Conservation (phyloP, 495 filamentous ascomycete species). For the Thozetella sp. region DNA sequence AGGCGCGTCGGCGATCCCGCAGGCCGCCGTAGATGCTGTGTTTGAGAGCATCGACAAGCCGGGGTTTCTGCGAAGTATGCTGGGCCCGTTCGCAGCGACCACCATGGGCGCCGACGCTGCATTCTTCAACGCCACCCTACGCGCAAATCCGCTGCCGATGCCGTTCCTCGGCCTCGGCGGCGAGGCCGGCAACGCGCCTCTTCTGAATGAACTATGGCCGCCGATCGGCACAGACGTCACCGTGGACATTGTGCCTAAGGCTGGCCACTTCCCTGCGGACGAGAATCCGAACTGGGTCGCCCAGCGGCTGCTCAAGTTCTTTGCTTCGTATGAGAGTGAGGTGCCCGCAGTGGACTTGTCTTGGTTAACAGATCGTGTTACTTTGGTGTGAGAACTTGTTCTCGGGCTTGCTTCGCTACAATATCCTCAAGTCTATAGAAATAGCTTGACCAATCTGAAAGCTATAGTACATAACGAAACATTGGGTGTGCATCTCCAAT, state of each 20-base stretch:
- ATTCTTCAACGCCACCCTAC: conserved; percentile 18
- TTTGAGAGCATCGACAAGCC: conserved; percentile 19
- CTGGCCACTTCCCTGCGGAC: too few species aligned
- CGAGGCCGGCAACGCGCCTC: conserved; percentile 16
- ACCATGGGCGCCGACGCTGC: conserved; percentile 11
- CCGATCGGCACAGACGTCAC: conserved; percentile 14
- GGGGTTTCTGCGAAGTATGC: conserved; percentile 23
- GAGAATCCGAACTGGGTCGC: too few species aligned
- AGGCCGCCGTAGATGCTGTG: conserved; percentile 18
- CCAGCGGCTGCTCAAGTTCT: too few species aligned
- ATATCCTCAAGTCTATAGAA: too few species aligned
- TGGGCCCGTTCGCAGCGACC: conserved; percentile 16
- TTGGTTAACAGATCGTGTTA: too few species aligned
- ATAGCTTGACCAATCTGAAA: too few species aligned
- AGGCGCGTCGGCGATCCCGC: conserved; percentile 13
- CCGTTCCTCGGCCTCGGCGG: conserved; percentile 18
- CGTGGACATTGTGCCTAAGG: conserved; percentile 21
- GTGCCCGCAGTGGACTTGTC: too few species aligned
- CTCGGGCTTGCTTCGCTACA: too few species aligned
- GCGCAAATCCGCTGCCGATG: conserved; percentile 5
- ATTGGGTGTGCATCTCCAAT: too few species aligned
- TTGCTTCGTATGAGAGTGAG: too few species aligned
- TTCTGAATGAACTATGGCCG: background rate
- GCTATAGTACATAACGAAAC: too few species aligned
- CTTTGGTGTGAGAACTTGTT: too few species aligned